These are phyloP conservation scores for Polygonum maritimum DNA, from an alignment of 148 eudicot species.

Conservation along the genomic window DNA sequence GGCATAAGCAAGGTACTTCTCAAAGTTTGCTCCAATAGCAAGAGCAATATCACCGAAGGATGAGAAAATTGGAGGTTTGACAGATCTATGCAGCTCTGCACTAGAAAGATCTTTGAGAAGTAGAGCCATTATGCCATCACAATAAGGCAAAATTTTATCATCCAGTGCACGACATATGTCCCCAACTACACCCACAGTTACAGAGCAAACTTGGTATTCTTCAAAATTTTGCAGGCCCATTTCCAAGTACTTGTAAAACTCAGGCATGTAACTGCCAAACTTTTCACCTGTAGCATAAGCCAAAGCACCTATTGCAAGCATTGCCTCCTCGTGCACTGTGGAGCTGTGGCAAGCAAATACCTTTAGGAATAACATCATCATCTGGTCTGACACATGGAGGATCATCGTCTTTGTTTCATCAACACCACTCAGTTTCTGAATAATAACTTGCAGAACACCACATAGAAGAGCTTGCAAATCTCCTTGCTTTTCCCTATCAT, in stretches of 20 bases:
- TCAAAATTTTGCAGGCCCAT: conserved; percentile 72
- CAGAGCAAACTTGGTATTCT: conserved; percentile 73
- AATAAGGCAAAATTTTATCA: conserved; percentile 53
- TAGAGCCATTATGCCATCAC: conserved; percentile 63
- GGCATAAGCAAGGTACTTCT: conserved; percentile 50
- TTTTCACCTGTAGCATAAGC: conserved; percentile 62
- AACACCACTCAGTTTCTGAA: conserved; percentile 40
- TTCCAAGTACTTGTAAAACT: conserved; percentile 62
- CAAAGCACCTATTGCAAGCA: conserved; percentile 70
- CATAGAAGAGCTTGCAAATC: conserved; percentile 66
- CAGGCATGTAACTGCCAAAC: conserved; percentile 61
- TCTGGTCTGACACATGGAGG: conserved; percentile 31
- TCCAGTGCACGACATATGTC: conserved; percentile 65
- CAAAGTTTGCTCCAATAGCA: conserved; percentile 64
- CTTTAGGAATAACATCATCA: conserved; percentile 47
- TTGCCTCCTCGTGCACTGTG: conserved; percentile 78
- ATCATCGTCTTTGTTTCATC: conserved; percentile 36
- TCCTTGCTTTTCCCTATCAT: conserved; percentile 58
- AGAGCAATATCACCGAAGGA: conserved; percentile 82
- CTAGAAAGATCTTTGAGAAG: conserved; percentile 73
- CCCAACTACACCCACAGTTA: conserved; percentile 72
- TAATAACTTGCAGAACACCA: conserved; percentile 49
- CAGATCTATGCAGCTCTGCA: conserved; percentile 53
- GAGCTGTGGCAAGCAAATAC: conserved; percentile 46
- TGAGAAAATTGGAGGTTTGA: conserved; percentile 70